Evolutionary conservation across 1,139 yeast species (phyloP).

Genomic region (Hyphopichia burtonii): DNA sequence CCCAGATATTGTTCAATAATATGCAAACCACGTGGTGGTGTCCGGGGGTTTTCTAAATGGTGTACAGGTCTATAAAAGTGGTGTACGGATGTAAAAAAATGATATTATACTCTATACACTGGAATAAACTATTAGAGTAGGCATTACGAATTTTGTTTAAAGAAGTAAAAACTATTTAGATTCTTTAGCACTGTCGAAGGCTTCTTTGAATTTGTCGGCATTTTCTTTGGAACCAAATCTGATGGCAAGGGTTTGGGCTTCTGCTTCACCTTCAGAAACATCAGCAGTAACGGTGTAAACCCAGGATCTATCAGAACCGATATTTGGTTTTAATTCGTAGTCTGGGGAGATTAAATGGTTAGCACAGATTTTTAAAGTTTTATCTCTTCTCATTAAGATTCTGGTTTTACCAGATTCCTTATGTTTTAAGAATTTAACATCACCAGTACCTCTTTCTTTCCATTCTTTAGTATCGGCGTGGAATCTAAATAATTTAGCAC

Average conservation of each 20-base stretch:
- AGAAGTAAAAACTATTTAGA: too few relatives aligned
- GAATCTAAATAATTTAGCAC: slow-evolving; percentile 95
- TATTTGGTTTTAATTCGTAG: slow-evolving; percentile 84
- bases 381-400: slow-evolving; percentile 97
- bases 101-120: neutral
- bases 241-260: slow-evolving; percentile 94
- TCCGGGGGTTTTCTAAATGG: too few relatives aligned
- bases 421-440: slow-evolving; percentile 92
- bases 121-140: too few relatives aligned
- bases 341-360: slow-evolving; percentile 89
- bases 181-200: slow-evolving; percentile 80
- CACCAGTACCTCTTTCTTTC: slow-evolving; percentile 99
- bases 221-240: slow-evolving; percentile 97
- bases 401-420: slow-evolving; percentile 78
- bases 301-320: slow-evolving; percentile 98
- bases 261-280: slow-evolving; percentile 92
- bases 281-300: slow-evolving; percentile 95
- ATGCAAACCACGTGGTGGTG: neutral
- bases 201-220: slow-evolving; percentile 93
- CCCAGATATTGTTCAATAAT: too few relatives aligned
- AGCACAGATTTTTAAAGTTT: slow-evolving; percentile 96
- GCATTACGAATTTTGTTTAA: too few relatives aligned
- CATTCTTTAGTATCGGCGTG: slow-evolving; percentile 84
- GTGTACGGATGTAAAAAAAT: neutral
- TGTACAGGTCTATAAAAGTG: too few relatives aligned